Evolutionary conservation across 2,329 filamentous ascomycete genomes (phyloP).

Genomic region (Bipolaris bicolor): DNA sequence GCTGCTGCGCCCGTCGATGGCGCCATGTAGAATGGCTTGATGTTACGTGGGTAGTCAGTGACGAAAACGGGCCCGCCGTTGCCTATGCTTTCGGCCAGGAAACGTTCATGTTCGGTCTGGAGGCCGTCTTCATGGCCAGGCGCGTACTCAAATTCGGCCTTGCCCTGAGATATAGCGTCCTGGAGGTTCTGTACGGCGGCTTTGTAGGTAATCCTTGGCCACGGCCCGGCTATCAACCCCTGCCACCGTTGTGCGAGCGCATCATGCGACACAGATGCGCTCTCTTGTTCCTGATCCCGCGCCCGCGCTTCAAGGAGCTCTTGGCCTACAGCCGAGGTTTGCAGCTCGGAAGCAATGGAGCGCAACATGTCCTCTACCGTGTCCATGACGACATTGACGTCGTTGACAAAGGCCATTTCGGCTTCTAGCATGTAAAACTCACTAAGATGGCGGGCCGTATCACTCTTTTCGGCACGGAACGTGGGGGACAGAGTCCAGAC

Average conservation of each 20-base stretch:
- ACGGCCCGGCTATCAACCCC: slow-evolving; percentile 71
- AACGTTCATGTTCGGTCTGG: slow-evolving; percentile 92
- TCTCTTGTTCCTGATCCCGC: slow-evolving; percentile 45
- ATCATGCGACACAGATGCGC: slow-evolving; percentile 51
- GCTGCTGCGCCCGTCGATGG: slow-evolving; percentile 46
- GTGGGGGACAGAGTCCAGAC: slow-evolving; percentile 95
- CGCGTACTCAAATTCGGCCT: slow-evolving; percentile 66
- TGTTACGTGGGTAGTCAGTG: slow-evolving; percentile 84
- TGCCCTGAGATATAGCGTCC: slow-evolving; percentile 58
- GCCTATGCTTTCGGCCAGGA: slow-evolving; percentile 72
- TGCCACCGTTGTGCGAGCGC: slow-evolving; percentile 74
- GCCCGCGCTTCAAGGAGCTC: slow-evolving; percentile 61
- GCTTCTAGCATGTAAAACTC: slow-evolving; percentile 99
- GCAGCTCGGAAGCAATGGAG: slow-evolving; percentile 58
- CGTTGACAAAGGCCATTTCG: slow-evolving; percentile 79
- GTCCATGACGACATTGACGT: slow-evolving; percentile 74
- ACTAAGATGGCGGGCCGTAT: slow-evolving; percentile 90
- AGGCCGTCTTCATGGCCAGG: slow-evolving; percentile 77
- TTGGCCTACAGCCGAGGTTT: slow-evolving; percentile 57
- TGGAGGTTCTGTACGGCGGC: slow-evolving; percentile 75
- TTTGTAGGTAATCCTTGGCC: slow-evolving; percentile 84
- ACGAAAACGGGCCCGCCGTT: slow-evolving; percentile 79
- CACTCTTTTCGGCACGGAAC: slow-evolving; percentile 83
- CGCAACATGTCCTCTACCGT: slow-evolving; percentile 81
- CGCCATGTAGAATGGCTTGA: slow-evolving; percentile 93